Base-by-base conservation (phyloP, 495 filamentous ascomycete genomes). In the Talaromyces liani region DNA sequence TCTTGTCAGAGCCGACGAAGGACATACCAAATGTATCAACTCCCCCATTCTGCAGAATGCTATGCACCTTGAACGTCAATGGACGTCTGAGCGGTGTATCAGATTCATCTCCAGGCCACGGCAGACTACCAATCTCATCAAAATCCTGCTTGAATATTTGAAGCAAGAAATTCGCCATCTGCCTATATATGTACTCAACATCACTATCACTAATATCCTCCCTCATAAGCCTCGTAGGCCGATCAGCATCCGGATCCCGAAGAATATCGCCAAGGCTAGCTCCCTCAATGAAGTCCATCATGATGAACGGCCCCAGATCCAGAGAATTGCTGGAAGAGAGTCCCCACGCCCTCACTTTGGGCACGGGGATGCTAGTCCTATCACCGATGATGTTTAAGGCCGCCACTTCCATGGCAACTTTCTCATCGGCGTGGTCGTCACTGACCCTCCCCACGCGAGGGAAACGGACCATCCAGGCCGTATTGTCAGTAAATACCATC, bases 271-370 rank as follows among this genome's bases (percentile, higher is more conserved):
- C 64, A 60, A 75, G 71, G 62, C 67, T 67, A 53, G 70, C 67
- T 12, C 79, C 76, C 16, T 79, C 60, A 64, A 80, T 70, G 33
- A 72, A 80, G 58, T 79, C 76, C 75, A 80, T 79, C 34, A 80
- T 74, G 33, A 80, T 78, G 56, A 79, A 79, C 22, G 74, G 77
- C 24, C 78, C 73, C 10, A 79, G 67, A 47, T 69, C 65, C 53
- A 72, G 71, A 45, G 70, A 65, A 60, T 76, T 81, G 31, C 68
- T 69, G 12, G 67, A 61, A 61, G 70, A 67, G 12, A 45, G 60
- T 31, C 80, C 78, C 78, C 75, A 82, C n/a, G 69, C 70, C 9
- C 58, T 49, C 7, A 80, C 63, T 53, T 8, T 61, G n/a, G 75
- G 78, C 41, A 79, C 69, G 12, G 79, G 79, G 60, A 81, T 80